phyloP scores from a whole-genome alignment of 768 basidiomycete genomes.

The Termitomyces sp. region DNA sequence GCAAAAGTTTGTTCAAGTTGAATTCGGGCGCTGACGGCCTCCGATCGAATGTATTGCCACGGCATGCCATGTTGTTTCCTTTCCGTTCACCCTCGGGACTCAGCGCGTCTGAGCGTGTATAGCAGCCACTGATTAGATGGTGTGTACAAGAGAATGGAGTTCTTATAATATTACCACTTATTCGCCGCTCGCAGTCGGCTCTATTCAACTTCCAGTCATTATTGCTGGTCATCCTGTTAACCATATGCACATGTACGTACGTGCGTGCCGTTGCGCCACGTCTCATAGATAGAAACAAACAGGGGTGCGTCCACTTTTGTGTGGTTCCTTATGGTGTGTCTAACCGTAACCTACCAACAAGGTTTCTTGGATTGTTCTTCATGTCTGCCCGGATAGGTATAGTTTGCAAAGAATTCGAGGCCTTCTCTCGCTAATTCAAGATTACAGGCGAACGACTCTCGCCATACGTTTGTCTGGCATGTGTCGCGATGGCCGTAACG shows the following conservation, averaged over 20 bases:
- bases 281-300: slow-evolving; percentile 88
- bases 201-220: slow-evolving; percentile 98
- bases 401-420: slow-evolving; percentile 14
- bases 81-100: background rate
- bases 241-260: slow-evolving; percentile 98
- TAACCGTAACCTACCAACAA: slow-evolving; percentile 22
- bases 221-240: slow-evolving; percentile 85
- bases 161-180: background rate
- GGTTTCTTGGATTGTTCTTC: slow-evolving; percentile 89
- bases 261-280: slow-evolving; percentile 86
- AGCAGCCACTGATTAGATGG: slow-evolving; percentile 8
- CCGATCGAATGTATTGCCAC: background rate
- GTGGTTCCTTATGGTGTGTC: background rate
- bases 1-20: background rate
- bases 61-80: background rate
- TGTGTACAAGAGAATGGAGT: background rate
- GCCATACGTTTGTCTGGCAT: slow-evolving; percentile 92
- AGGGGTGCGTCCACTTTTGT: slow-evolving; percentile 61
- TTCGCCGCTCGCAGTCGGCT: slow-evolving; percentile 52
- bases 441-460: slow-evolving; percentile 84
- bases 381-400: slow-evolving; percentile 94
- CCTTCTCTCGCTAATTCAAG: background rate
- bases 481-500: slow-evolving; percentile 85
- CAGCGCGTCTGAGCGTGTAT: background rate
- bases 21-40: background rate